phyloP scores from a whole-genome alignment of 108 stramenopile species.

The Cyclotella kingstonii region DNA sequence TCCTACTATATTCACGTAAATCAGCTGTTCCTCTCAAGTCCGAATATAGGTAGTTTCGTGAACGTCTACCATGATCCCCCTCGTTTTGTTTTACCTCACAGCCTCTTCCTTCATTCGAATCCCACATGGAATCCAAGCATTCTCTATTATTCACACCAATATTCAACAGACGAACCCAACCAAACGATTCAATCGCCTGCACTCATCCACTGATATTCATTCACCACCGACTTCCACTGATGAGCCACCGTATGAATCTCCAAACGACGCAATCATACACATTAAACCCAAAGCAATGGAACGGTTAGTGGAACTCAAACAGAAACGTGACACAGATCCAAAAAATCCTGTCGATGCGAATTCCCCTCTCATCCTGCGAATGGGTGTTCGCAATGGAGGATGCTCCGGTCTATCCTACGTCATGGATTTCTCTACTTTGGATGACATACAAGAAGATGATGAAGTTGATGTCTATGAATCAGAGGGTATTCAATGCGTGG shows the following conservation, averaged over 20 bases:
- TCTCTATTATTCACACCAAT: too few species aligned
- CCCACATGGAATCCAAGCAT: too few species aligned
- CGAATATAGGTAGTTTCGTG: too few species aligned
- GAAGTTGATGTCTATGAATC: constrained; percentile 65
- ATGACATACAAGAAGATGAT: constrained; percentile 82
- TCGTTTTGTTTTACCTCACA: too few species aligned
- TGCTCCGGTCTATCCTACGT: constrained; percentile 93
- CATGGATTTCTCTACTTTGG: constrained; percentile 88
- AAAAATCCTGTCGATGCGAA: constrained; percentile 26
- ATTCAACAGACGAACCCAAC: too few species aligned
- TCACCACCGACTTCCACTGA: neutral
- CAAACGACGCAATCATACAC: constrained; percentile 72
- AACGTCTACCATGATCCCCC: too few species aligned
- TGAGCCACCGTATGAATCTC: constrained; percentile 43
- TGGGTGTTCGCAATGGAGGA: constrained; percentile 96
- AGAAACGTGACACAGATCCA: constrained; percentile 48
- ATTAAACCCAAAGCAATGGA: constrained; percentile 83
- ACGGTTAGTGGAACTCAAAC: constrained; percentile 74
- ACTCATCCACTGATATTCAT: constrained; percentile 18
- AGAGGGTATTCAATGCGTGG: constrained; percentile 84
- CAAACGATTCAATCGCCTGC: too few species aligned
- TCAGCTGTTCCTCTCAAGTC: too few species aligned
- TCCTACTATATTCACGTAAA: too few species aligned
- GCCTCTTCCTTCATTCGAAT: too few species aligned
- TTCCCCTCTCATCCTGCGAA: constrained; percentile 66